Base-by-base conservation (phyloP, 192 early-diverging fungal species). In the Backusella morwellensis region DNA sequence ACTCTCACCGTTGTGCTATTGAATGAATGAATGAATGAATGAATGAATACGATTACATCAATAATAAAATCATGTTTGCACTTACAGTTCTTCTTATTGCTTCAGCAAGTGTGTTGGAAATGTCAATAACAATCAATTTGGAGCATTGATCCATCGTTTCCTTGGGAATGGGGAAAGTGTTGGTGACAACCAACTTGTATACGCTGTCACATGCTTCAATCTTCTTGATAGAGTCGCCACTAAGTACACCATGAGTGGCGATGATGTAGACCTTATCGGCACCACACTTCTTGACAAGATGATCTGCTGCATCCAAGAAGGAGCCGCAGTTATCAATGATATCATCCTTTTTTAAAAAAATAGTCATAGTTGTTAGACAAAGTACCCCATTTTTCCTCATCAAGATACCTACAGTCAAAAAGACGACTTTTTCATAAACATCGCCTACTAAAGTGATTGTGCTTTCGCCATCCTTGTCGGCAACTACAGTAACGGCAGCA, bases 191-290 rank as follows among this genome's bases (percentile, higher is more conserved):
- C 63, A 95, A 82, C 77, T 70, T 84, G 74, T 81, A 73, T 23
- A 84, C 77, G 36, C 77, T 77, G 3, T 80, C 75, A 36, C 81
- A 84, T 26, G 79, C 88, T 77, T 96, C 89, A 81, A 99, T 94
- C 76, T 96, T 90, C 26, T 88, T 87, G 56, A 98, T 81, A 32
- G 96, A 92, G 77, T 95, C 91, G 35, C 91, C 95, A 72, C 95
- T 96, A 50, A 99, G 86, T 74, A 99, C 92, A 26, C 96, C 98
- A 75, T 99, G 98, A 6, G 96, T 96, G 0, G 95, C 97, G 73
- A 99, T 92, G 67, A 97, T 92, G 77, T 94, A 93, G 15, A 99
- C 96, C 32, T 85, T 85, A 75, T 91, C 91, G 6, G 92, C 94
- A 23, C 92, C 93, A 74, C 90, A 89, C 26, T 96, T 94, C 56